phyloP scores from a whole-genome alignment of 495 filamentous ascomycete species.

The Trichoderma virens region DNA sequence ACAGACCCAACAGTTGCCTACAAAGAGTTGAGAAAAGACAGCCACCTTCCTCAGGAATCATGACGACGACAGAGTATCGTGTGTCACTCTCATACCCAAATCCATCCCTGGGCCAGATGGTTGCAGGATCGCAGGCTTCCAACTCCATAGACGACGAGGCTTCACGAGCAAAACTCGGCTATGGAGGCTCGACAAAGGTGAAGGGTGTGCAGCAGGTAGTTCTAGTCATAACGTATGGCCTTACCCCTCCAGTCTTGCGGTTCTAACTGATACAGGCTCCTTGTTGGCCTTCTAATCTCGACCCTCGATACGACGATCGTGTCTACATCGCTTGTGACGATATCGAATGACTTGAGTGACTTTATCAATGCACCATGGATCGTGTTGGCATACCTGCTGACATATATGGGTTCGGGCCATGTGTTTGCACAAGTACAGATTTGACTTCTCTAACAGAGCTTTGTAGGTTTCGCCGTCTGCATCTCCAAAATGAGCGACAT shows the following conservation, averaged over 20 bases:
- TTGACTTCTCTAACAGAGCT: not conserved
- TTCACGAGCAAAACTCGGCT: not conserved
- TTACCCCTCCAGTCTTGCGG: not conserved
- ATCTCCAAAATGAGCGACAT: slow-evolving; percentile 56
- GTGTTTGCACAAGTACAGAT: not conserved
- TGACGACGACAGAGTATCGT: slow-evolving; percentile 5
- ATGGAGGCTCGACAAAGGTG: not conserved
- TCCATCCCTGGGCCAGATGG: slow-evolving; percentile 21
- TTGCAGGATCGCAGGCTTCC: slow-evolving; percentile 7
- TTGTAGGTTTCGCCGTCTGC: slow-evolving; percentile 47
- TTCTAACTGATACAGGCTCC: slow-evolving; percentile 31
- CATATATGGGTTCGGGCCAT: slow-evolving; percentile 44
- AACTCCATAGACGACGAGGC: slow-evolving; percentile 9
- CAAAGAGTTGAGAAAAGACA: not conserved
- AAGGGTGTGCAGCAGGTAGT: not conserved
- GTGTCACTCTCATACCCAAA: slow-evolving; percentile 22
- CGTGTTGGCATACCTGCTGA: slow-evolving; percentile 51
- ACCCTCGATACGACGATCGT: slow-evolving; percentile 58
- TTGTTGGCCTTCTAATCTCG: slow-evolving; percentile 49
- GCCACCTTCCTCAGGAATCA: not conserved
- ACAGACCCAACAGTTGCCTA: not conserved
- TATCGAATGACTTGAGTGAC: slow-evolving; percentile 45
- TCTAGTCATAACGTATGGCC: not conserved
- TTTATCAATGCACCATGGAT: slow-evolving; percentile 51
- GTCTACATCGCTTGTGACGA: slow-evolving; percentile 53